Evolutionary conservation across 1,284 basidiomycete species (phyloP).

Genomic region (Retiboletus flavoniger): DNA sequence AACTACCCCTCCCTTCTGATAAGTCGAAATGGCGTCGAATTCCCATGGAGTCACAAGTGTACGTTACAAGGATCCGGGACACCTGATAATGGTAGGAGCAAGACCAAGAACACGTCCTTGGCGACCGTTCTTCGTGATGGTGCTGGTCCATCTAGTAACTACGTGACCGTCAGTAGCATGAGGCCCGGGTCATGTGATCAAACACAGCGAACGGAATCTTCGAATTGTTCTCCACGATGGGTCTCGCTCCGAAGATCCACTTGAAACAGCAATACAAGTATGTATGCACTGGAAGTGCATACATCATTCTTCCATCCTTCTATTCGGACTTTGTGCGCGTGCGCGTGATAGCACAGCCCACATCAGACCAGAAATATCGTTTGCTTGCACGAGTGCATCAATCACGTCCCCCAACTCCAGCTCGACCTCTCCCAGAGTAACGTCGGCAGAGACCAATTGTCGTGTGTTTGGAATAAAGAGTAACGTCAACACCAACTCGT

Average conservation of each 20-base stretch:
- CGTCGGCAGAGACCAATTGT: conserved; percentile 56
- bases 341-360: conserved; percentile 58
- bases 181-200: too few species aligned
- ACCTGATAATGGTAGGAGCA: neutral
- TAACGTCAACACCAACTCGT: conserved; percentile 50
- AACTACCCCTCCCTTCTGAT: neutral
- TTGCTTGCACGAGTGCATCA: conserved; percentile 60
- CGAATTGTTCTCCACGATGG: too few species aligned
- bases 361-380: conserved; percentile 71
- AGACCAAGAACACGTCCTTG: neutral
- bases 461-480: conserved; percentile 69
- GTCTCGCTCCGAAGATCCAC: too few species aligned
- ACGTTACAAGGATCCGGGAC: neutral
- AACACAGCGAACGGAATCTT: too few species aligned
- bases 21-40: neutral
- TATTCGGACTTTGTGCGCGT: conserved; percentile 9
- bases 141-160: conserved; percentile 1
- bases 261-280: neutral
- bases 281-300: neutral
- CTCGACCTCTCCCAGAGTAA: conserved; percentile 47
- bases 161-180: too few species aligned
- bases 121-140: neutral
- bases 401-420: conserved; percentile 61
- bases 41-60: neutral
- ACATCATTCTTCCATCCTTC: conserved; percentile 1